Percentiles rank a stretch among this genome's conserved stretches.
Evolutionary conservation across 148 eudicot genomes (phyloP).

Genomic region (Persicaria tinctoria): DNA sequence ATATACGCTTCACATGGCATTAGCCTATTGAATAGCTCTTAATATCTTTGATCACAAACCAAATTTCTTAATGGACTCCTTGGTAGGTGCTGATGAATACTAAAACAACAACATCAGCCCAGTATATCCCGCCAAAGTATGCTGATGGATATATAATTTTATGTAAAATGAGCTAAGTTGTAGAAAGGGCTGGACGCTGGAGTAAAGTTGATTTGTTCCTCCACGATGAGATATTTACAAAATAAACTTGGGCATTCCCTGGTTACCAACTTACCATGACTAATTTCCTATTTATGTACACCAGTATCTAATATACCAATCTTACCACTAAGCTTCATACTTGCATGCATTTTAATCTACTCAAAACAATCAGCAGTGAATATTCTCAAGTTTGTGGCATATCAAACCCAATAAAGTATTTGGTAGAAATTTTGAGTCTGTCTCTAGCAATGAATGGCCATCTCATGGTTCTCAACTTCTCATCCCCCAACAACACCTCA

Average conservation of each 20-base stretch:
- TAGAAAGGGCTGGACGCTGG: background rate
- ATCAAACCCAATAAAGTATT: background rate
- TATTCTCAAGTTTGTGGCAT: background rate
- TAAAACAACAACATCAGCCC: too few relatives aligned
- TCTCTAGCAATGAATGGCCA: too few relatives aligned
- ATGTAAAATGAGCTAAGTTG: background rate
- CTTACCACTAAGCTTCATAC: background rate
- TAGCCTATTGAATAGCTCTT: background rate
- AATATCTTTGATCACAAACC: background rate
- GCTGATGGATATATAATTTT: background rate
- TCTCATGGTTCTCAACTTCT: too few relatives aligned
- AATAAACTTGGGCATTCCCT: background rate
- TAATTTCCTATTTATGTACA: background rate
- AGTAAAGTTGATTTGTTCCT: background rate
- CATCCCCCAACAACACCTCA: too few relatives aligned
- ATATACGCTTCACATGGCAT: background rate
- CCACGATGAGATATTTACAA: background rate
- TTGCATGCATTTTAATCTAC: background rate
- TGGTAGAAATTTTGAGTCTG: background rate
- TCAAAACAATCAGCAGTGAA: background rate
- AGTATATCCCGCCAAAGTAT: too few relatives aligned
- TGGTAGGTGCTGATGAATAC: background rate
- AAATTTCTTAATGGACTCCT: background rate
- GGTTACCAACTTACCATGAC: background rate
- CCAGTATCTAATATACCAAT: background rate